These are phyloP conservation scores for Tetradesmus lagerheimii DNA, from an alignment of 139 green algal genomes.

Conservation along the genomic window DNA sequence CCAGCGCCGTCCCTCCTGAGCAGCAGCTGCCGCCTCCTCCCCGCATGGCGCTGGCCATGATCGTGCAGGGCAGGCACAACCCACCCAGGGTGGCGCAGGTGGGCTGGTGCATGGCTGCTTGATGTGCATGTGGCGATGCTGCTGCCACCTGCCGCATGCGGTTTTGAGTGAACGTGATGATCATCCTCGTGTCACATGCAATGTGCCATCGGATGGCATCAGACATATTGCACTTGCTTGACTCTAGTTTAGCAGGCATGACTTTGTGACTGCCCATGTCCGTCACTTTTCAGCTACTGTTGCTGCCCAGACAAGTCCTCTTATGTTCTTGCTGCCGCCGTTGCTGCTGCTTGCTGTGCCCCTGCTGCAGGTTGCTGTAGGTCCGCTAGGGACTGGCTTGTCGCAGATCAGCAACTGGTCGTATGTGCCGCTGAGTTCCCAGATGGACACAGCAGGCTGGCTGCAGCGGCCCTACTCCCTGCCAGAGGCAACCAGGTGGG, in stretches of 20 bases:
- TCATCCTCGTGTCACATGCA: too few relatives aligned
- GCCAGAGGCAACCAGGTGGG: slow-evolving; percentile 30
- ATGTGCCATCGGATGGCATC: too few relatives aligned
- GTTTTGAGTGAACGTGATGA: too few relatives aligned
- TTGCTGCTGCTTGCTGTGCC: not conserved
- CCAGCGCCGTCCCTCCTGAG: not conserved
- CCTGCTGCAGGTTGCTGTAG: slow-evolving; percentile 17
- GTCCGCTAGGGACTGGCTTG: too few relatives aligned
- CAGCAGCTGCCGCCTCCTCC: not conserved
- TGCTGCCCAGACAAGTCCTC: too few relatives aligned
- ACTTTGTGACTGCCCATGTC: too few relatives aligned
- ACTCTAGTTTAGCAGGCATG: too few relatives aligned
- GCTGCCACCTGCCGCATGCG: too few relatives aligned
- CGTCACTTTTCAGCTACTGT: not conserved
- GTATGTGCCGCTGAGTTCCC: not conserved
- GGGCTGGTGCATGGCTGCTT: not conserved
- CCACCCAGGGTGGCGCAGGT: slow-evolving; percentile 32
- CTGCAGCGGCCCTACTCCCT: slow-evolving; percentile 36
- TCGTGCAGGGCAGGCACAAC: not conserved
- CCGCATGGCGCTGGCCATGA: not conserved
- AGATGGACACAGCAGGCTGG: not conserved
- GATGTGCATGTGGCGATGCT: not conserved
- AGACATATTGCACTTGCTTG: too few relatives aligned
- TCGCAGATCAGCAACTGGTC: not conserved
- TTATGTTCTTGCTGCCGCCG: not conserved